Percentiles rank a stretch among this genome's conserved stretches.
phyloP scores from a whole-genome alignment of 2,329 filamentous ascomycete species.

The Alternaria infectoria region DNA sequence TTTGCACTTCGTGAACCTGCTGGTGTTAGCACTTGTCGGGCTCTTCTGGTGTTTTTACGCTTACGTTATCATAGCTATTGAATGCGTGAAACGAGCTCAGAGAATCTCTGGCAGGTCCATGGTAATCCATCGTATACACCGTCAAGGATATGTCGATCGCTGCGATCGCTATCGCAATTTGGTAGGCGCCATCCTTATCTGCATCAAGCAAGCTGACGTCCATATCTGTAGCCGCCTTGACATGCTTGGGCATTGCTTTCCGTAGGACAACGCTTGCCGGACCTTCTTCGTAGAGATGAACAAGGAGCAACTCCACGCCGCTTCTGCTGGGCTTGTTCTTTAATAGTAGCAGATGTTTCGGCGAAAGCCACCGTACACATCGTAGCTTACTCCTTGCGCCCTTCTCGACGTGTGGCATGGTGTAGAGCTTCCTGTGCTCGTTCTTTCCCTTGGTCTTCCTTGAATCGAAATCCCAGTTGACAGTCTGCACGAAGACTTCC shows the following conservation, averaged over 20 bases:
- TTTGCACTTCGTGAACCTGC: conserved; percentile 58
- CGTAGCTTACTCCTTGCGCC: conserved; percentile 60
- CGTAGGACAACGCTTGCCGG: conserved; percentile 57
- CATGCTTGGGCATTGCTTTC: conserved; percentile 68
- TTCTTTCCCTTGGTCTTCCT: conserved; percentile 46
- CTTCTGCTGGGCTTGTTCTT: conserved; percentile 61
- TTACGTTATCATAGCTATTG: conserved; percentile 61
- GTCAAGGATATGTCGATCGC: conserved; percentile 80
- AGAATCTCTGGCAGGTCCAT: conserved; percentile 54
- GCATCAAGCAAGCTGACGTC: conserved; percentile 74
- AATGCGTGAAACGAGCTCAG: conserved; percentile 58
- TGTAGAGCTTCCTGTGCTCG: conserved; percentile 38
- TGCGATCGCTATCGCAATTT: conserved; percentile 81
- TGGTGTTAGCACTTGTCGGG: conserved; percentile 7
- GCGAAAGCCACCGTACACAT: conserved; percentile 62
- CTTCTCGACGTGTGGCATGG: conserved; percentile 37
- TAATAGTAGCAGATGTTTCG: conserved; percentile 61
- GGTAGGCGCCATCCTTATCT: conserved; percentile 67
- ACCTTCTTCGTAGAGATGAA: conserved; percentile 66
- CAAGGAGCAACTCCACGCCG: conserved; percentile 62
- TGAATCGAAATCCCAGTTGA: conserved; percentile 58
- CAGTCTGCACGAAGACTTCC: conserved; percentile 72
- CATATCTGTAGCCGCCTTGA: conserved; percentile 78
- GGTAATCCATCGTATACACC: conserved; percentile 78
- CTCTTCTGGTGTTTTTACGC: background rate